Base-by-base conservation (phyloP, 495 filamentous ascomycete genomes). In the Penicilliopsis zonata region DNA sequence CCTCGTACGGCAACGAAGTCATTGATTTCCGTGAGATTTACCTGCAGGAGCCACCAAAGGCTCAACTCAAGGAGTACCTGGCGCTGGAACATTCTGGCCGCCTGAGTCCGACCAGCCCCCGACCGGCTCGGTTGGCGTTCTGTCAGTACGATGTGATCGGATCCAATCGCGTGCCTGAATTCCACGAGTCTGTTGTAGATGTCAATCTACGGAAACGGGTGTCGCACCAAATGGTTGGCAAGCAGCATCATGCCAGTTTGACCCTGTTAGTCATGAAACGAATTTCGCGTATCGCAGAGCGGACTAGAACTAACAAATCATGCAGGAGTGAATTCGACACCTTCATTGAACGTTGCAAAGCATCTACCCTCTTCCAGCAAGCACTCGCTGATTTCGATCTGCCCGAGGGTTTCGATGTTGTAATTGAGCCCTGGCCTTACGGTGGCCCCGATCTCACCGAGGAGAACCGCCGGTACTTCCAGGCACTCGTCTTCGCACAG, bases 381-480 rank as follows among this genome's bases (percentile, higher is more conserved):
- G 76, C 72, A 12, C 47, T 81, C 6, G 52, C 65, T 4, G 70
- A 77, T 25, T 70, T 83, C 37, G 52, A 64, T 13, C 52, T 85
- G 4, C 80, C 80, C 4, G 61, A 72, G 20, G 69, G 72, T 24
- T 75, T 79, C 31, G 62, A 65, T 34, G 57, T 82, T 21, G 64
- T 77, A 33, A 78, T 80, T 44, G 77, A 80, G 57, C 77, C 75
- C 13, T 82, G 76, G 74, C 76, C 74, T 3, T 81, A 80, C 46
- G 78, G 77, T 7, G 72, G 74, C 2, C 60, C 68, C 21, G 75
- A 79, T 34, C 40, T 54, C 13, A 57, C 54, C 7, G 64, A 71
- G 20, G 70, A 74, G 20, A 65, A 71, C 23, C 53, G 67, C 3
- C 72, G 68, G 1, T 72, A 60, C 37, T 63, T 70, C 42, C 68